Conservation (phyloP, 2,329 filamentous ascomycete species). For the Stachybotrys chartarum region DNA sequence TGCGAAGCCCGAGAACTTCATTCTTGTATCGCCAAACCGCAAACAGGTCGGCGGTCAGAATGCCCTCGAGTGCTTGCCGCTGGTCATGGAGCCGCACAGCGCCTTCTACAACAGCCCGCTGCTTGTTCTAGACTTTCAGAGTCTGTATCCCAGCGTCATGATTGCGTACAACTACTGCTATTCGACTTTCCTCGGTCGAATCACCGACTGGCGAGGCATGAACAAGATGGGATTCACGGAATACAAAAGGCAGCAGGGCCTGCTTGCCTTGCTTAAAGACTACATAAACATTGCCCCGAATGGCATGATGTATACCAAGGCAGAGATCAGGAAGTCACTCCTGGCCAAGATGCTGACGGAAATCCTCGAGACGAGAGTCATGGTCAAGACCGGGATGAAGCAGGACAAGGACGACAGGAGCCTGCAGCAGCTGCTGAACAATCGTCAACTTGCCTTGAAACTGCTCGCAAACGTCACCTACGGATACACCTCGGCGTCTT, state of each 20-base stretch:
- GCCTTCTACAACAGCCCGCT: constrained; percentile 88
- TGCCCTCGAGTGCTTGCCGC: constrained; percentile 83
- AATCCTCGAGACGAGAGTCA: constrained; percentile 90
- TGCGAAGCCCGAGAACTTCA: constrained; percentile 91
- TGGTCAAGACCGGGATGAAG: constrained; percentile 98
- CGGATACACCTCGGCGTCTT: constrained; percentile 93
- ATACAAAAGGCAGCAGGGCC: constrained; percentile 67
- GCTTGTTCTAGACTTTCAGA: constrained; percentile 91
- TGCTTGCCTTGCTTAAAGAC: constrained; percentile 73
- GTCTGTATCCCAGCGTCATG: constrained; percentile 94
- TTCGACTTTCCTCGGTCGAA: constrained; percentile 85
- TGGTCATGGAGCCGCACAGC: constrained; percentile 97
- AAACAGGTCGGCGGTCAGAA: constrained; percentile 94
- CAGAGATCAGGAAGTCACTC: constrained; percentile 79
- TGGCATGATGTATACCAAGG: constrained; percentile 90
- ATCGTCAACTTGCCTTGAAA: constrained; percentile 88
- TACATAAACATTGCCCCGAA: constrained; percentile 91
- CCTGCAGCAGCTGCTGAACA: constrained; percentile 82
- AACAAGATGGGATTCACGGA: constrained; percentile 94
- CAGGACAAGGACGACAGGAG: constrained; percentile 80
- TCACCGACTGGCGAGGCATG: constrained; percentile 78
- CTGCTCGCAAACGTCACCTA: constrained; percentile 98
- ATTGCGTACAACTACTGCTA: constrained; percentile 99
- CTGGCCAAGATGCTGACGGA: constrained; percentile 95
- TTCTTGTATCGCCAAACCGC: constrained; percentile 81